phyloP scores from a whole-genome alignment of 495 filamentous ascomycete species.

The Penicillium daleae region DNA sequence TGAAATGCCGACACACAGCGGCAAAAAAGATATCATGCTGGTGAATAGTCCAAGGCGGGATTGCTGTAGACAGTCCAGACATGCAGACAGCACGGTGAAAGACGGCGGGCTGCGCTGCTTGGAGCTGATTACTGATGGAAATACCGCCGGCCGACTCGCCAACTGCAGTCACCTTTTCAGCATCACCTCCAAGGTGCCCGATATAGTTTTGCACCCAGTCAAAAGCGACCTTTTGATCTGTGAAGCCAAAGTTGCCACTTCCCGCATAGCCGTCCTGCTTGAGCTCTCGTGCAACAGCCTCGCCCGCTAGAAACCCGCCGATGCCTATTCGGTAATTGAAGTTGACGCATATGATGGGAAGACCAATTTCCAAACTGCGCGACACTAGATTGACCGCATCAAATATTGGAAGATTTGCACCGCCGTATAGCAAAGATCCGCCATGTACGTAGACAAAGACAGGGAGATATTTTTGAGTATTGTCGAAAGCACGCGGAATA shows the following conservation, averaged over 20 bases:
- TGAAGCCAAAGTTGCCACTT: constrained; percentile 38
- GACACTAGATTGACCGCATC: constrained; percentile 36
- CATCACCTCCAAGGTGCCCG: constrained; percentile 63
- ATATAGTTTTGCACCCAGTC: constrained; percentile 51
- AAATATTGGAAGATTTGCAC: constrained; percentile 35
- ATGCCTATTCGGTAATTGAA: constrained; percentile 39
- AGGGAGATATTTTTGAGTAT: constrained; percentile 15
- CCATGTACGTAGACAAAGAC: constrained; percentile 39
- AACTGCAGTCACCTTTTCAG: constrained; percentile 62
- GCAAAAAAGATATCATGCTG: constrained; percentile 31
- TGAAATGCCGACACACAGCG: constrained; percentile 28
- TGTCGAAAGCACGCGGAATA: constrained; percentile 17
- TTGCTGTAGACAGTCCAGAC: constrained; percentile 30
- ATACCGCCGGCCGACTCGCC: constrained; percentile 69
- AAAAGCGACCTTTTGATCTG: constrained; percentile 37
- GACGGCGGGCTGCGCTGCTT: constrained; percentile 18
- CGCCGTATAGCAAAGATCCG: constrained; percentile 36
- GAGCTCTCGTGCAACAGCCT: constrained; percentile 25
- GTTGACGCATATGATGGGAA: constrained; percentile 32
- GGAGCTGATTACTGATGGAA: constrained; percentile 63
- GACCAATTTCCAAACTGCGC: constrained; percentile 22
- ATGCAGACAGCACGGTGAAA: constrained; percentile 37
- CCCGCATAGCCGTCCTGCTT: constrained; percentile 26
- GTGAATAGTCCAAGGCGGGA: constrained; percentile 31
- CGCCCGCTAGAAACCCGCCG: constrained; percentile 34